Conservation (phyloP, 805 yeast genomes). For the Clavispora fructus region DNA sequence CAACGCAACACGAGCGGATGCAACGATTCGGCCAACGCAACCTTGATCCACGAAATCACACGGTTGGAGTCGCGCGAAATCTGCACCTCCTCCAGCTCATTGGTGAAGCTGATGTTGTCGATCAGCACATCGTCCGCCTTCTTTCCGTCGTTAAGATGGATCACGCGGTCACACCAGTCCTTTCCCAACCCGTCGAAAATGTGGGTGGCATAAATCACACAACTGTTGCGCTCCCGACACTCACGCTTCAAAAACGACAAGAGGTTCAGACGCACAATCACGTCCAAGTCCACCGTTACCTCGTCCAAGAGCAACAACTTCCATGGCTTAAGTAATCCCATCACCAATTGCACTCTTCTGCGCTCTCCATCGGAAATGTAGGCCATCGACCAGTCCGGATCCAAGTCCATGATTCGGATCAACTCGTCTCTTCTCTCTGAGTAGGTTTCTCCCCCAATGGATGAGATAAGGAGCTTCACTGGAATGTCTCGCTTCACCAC, state of each 20-base stretch:
- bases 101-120: constrained; percentile 24
- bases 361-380: constrained; percentile 92
- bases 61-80: constrained; percentile 11
- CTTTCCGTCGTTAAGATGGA: constrained; percentile 71
- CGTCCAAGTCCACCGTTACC: constrained; percentile 95
- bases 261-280: constrained; percentile 74
- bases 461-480: constrained; percentile 68
- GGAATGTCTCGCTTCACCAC: constrained; percentile 89
- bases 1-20: constrained; percentile 73
- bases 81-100: constrained; percentile 26
- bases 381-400: constrained; percentile 88
- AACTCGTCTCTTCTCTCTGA: constrained; percentile 74
- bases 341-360: constrained; percentile 85
- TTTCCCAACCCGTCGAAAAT: constrained; percentile 89
- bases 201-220: constrained; percentile 91
- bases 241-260: constrained; percentile 69
- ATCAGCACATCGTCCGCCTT: constrained; percentile 34
- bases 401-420: constrained; percentile 76
- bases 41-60: constrained; percentile 25
- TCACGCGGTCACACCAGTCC: constrained; percentile 77
- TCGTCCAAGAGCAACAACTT: constrained; percentile 82
- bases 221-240: constrained; percentile 61
- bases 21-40: constrained; percentile 46
- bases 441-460: constrained; percentile 67
- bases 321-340: constrained; percentile 95